Evolutionary conservation across 495 filamentous ascomycete species (phyloP).

Genomic region (Aspergillus biplanus): DNA sequence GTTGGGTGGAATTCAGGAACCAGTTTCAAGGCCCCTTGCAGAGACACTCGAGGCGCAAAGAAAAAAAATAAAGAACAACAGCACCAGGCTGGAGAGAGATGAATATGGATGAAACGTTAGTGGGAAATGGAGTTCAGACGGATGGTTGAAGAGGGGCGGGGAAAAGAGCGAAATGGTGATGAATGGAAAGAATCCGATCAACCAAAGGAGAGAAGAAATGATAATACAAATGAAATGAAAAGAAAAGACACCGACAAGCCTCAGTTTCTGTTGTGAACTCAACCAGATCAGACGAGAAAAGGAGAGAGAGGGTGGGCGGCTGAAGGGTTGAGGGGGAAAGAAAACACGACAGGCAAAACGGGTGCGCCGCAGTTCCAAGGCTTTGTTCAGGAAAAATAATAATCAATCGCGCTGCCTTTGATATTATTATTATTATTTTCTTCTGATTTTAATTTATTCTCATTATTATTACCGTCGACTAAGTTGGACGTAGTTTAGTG

Average conservation of each 20-base stretch:
- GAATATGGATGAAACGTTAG: slow-evolving; percentile 25
- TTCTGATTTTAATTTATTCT: not conserved
- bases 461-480: slow-evolving; percentile 5
- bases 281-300: slow-evolving; percentile 24
- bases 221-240: slow-evolving; percentile 21
- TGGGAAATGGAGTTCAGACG: slow-evolving; percentile 12
- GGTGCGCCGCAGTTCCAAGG: not conserved
- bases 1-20: slow-evolving; percentile 24
- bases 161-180: slow-evolving; percentile 17
- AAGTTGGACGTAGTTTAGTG: not conserved
- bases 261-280: slow-evolving; percentile 24
- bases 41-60: slow-evolving; percentile 15
- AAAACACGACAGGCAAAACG: slow-evolving; percentile 9
- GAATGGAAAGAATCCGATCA: slow-evolving; percentile 20
- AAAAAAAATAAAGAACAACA: slow-evolving; percentile 27
- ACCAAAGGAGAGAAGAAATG: slow-evolving; percentile 30
- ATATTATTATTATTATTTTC: not conserved
- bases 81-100: slow-evolving; percentile 43
- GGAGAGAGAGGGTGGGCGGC: slow-evolving; percentile 22
- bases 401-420: not conserved
- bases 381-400: not conserved
- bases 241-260: slow-evolving; percentile 5
- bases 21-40: slow-evolving; percentile 32
- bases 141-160: slow-evolving; percentile 26
- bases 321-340: slow-evolving; percentile 1